Evolutionary conservation across 140 eudicot species (phyloP).

Genomic region (Erigeron philadelphicus): DNA sequence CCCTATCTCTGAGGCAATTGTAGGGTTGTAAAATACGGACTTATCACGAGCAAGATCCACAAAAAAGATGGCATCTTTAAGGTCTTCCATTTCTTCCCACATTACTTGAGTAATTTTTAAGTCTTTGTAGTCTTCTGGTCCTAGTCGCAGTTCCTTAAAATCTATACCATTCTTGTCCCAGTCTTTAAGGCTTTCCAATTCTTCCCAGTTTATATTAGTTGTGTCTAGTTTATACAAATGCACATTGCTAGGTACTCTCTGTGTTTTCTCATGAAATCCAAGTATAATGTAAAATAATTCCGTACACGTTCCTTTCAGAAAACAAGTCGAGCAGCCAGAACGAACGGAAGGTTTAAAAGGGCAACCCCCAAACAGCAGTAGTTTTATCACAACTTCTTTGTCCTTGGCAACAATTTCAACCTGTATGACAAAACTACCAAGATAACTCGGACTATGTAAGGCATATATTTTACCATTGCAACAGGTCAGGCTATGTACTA

Average conservation of each 20-base stretch:
- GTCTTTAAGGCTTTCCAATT: background rate
- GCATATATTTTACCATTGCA: slow-evolving; percentile 28
- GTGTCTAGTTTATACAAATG: slow-evolving; percentile 13
- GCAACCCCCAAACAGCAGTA: background rate
- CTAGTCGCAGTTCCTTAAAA: background rate
- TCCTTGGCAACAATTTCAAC: background rate
- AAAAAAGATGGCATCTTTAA: background rate
- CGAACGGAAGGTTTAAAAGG: background rate
- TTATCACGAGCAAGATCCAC: background rate
- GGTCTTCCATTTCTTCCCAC: background rate
- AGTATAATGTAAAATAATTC: background rate
- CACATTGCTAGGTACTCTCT: no score
- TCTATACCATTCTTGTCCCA: background rate
- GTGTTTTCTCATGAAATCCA: background rate
- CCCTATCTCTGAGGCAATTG: background rate
- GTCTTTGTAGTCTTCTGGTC: background rate
- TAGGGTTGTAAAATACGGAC: background rate
- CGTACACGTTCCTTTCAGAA: slow-evolving; percentile 2
- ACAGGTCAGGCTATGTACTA: background rate
- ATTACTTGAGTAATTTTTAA: background rate
- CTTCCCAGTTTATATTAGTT: slow-evolving; percentile 13
- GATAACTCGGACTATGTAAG: no score
- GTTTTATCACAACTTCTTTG: slow-evolving; percentile 7
- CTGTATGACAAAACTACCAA: background rate
- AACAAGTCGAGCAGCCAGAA: background rate